Base-by-base conservation (phyloP, 768 basidiomycete genomes). In the Sporobolomyces roseus region DNA sequence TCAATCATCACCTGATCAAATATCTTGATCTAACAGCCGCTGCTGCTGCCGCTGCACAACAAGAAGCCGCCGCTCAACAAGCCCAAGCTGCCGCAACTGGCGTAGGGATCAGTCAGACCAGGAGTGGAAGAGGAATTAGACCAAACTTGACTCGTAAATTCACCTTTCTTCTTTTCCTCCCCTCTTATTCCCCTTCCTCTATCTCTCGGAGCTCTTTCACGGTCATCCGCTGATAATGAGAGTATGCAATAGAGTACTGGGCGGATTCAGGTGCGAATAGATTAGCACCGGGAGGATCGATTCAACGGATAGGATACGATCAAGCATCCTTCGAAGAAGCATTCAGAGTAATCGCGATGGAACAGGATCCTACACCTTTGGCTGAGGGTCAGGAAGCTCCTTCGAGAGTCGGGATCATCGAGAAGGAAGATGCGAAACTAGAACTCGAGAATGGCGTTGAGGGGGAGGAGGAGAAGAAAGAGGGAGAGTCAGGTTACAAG, bases 201-300 rank as follows among this genome's bases (percentile, higher is more conserved):
- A 2, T 21, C 41, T 21, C 41, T n/a, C 21, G 23, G 19, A 29
- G n/a, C 36, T 38, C 6, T 41, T 16, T 6, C 30, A 29, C 25
- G 9, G 4, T n/a, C 50, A 19, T n/a, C n/a, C n/a, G n/a, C n/a
- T n/a, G n/a, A n/a, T n/a, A n/a, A n/a, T n/a, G n/a, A n/a, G n/a
- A n/a, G n/a, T n/a, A n/a, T n/a, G n/a, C n/a, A n/a, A 53, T 64
- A 70, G 68, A 70, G 29, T 65, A 56, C 64, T 70, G 68, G 68
- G 63, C 49, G 43, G 68, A 70, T 60, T 61, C 63, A 2, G 19
- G 30, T 30, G 33, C 68, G 6, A 30, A 30, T 4, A 30, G 50
- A n/a, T 59, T 70, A 32, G 68, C 63, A 0, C 63, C 68, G 0
- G 68, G 68, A 29, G 68, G 68, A 2, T 43, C 38, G 6, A 65